These are phyloP conservation scores for Mortierella polycephala DNA, from an alignment of 371 early-diverging fungal species.

Conservation along the genomic window DNA sequence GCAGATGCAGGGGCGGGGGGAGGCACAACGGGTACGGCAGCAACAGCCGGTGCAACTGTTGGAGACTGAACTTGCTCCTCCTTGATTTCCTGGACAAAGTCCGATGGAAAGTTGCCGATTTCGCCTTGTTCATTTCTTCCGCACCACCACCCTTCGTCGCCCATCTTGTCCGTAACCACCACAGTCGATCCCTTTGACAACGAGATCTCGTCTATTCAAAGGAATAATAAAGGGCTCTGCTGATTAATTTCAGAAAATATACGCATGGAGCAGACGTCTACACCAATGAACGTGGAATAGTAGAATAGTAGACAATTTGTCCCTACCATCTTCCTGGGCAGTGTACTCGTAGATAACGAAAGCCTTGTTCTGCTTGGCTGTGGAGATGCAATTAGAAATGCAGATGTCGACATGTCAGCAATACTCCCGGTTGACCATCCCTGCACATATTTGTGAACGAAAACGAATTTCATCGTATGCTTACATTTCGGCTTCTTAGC, in stretches of 20 bases:
- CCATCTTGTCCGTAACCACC: conserved; percentile 61
- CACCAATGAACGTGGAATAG: neutral
- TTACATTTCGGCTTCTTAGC: conserved; percentile 37
- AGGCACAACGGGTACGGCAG: no score
- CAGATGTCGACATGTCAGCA: neutral
- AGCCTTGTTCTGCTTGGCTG: conserved; percentile 59
- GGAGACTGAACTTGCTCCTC: conserved; percentile 57
- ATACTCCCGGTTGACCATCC: neutral
- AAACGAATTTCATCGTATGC: neutral
- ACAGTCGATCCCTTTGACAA: conserved; percentile 63
- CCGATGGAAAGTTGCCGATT: conserved; percentile 66
- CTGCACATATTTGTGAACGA: neutral
- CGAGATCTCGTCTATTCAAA: conserved; percentile 62
- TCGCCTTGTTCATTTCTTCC: conserved; percentile 69
- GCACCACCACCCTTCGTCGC: conserved; percentile 73
- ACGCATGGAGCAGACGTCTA: no score
- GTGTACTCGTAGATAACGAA: conserved; percentile 69
- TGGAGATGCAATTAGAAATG: neutral
- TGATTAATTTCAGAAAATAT: no score
- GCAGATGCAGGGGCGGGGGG: neutral
- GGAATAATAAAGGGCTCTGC: neutral
- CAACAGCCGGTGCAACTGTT: conserved; percentile 13
- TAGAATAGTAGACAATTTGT: neutral
- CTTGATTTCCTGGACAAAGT: conserved; percentile 69
- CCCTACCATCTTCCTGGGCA: conserved; percentile 65